These are phyloP conservation scores for Xylaria sp. DNA, from an alignment of 2,329 filamentous ascomycete species.

Conservation along the genomic window DNA sequence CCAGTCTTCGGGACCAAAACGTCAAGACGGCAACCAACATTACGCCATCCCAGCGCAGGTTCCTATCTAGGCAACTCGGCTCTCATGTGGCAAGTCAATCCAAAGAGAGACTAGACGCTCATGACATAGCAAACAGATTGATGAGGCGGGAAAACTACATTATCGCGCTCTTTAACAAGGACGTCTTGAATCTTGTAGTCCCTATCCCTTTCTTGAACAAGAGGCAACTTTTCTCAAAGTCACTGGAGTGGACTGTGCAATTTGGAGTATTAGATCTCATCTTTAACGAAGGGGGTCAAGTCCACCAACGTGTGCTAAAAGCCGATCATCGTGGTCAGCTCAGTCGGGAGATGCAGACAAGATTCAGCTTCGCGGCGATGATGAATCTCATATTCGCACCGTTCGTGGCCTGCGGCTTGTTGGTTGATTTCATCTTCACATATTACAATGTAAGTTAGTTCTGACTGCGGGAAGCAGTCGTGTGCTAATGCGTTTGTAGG, in stretches of 20 bases:
- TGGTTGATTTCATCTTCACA: conserved; percentile 91
- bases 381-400: conserved; percentile 90
- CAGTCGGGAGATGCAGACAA: conserved; percentile 78
- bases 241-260: conserved; percentile 90
- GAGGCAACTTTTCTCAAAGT: conserved; percentile 86
- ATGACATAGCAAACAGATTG: conserved; percentile 94
- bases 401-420: conserved; percentile 85
- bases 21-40: conserved; percentile 76
- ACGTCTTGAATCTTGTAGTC: conserved; percentile 86
- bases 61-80: conserved; percentile 62
- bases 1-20: conserved; percentile 85
- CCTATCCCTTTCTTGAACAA: conserved; percentile 84
- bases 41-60: conserved; percentile 63
- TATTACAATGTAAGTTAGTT: conserved; percentile 81
- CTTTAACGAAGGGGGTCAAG: conserved; percentile 88
- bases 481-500: conserved; percentile 61
- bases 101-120: conserved; percentile 93
- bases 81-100: conserved; percentile 81
- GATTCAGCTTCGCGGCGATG: conserved; percentile 84
- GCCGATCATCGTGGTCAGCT: conserved; percentile 82
- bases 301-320: conserved; percentile 86
- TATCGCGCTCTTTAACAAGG: conserved; percentile 97
- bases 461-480: background rate
- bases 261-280: conserved; percentile 93
- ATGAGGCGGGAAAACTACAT: conserved; percentile 98